phyloP scores from a whole-genome alignment of 805 yeast species.

The Barnettozyma sp. region DNA sequence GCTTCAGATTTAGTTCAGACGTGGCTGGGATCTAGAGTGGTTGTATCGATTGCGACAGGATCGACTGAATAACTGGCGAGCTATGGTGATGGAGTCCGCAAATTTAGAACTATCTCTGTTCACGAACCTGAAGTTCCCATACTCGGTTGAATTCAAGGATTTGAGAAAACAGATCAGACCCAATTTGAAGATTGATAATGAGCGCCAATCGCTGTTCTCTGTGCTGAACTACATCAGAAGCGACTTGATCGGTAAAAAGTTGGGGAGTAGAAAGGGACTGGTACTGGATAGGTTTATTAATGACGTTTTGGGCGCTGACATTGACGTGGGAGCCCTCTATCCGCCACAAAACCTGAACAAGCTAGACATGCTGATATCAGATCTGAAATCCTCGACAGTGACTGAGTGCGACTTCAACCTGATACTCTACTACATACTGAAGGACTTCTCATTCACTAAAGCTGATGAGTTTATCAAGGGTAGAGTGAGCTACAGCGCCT shows the following conservation, averaged over 20 bases:
- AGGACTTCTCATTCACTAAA: conserved; percentile 18
- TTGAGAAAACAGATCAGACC: conserved; percentile 16
- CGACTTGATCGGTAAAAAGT: conserved; percentile 15
- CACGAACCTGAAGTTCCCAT: conserved; percentile 18
- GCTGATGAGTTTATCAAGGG: conserved; percentile 17
- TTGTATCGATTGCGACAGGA: background rate
- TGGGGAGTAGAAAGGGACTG: conserved; percentile 12
- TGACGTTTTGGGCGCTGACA: conserved; percentile 13
- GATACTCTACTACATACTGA: conserved; percentile 21
- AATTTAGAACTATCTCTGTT: conserved; percentile 11
- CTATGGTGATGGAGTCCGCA: conserved; percentile 2
- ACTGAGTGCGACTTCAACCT: conserved; percentile 10
- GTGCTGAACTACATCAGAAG: conserved; percentile 20
- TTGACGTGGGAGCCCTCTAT: conserved; percentile 13
- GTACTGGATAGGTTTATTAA: conserved; percentile 18
- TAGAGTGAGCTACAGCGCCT: conserved; percentile 1
- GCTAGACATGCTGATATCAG: conserved; percentile 12
- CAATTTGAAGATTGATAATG: conserved; percentile 17
- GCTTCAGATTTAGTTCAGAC: too few species aligned
- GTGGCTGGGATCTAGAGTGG: too few species aligned
- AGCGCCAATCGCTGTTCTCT: conserved; percentile 18
- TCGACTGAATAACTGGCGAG: too few species aligned
- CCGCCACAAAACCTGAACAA: conserved; percentile 22
- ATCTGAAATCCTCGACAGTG: conserved; percentile 9
- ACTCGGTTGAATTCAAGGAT: conserved; percentile 17